Conservation (phyloP, 2,329 filamentous ascomycete species). For the Fusarium robinianum region DNA sequence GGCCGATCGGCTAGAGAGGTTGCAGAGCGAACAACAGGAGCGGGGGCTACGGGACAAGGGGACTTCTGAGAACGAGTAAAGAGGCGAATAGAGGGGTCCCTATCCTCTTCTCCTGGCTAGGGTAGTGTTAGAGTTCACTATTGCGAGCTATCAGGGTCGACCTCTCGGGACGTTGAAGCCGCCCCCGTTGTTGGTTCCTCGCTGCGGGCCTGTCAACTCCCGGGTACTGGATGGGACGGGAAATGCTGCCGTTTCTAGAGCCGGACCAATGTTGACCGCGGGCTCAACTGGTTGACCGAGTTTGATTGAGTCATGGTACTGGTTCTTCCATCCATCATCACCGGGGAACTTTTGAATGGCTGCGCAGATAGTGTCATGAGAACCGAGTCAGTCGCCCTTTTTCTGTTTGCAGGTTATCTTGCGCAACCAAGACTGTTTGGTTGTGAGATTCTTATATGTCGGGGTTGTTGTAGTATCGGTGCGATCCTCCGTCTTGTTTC, state of each 20-base stretch:
- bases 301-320: slow-evolving; percentile 14
- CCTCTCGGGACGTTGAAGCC: too few species aligned
- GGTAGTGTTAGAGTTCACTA: too few species aligned
- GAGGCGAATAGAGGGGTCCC: too few species aligned
- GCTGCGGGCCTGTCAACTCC: too few species aligned
- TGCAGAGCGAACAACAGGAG: slow-evolving; percentile 18
- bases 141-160: too few species aligned
- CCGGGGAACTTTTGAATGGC: not conserved
- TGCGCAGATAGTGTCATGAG: not conserved
- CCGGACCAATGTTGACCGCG: too few species aligned
- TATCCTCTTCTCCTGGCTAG: too few species aligned
- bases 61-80: not conserved
- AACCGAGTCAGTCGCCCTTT: slow-evolving; percentile 5
- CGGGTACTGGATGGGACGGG: too few species aligned
- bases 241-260: too few species aligned
- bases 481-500: too few species aligned
- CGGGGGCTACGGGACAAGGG: slow-evolving; percentile 5
- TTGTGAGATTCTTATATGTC: not conserved
- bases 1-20: slow-evolving; percentile 26
- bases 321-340: slow-evolving; percentile 8
- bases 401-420: not conserved
- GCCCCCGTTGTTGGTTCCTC: too few species aligned
- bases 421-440: not conserved
- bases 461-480: not conserved
- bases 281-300: too few species aligned